Evolutionary conservation across 345 rosid species (phyloP).

Genomic region (Acer negundo): DNA sequence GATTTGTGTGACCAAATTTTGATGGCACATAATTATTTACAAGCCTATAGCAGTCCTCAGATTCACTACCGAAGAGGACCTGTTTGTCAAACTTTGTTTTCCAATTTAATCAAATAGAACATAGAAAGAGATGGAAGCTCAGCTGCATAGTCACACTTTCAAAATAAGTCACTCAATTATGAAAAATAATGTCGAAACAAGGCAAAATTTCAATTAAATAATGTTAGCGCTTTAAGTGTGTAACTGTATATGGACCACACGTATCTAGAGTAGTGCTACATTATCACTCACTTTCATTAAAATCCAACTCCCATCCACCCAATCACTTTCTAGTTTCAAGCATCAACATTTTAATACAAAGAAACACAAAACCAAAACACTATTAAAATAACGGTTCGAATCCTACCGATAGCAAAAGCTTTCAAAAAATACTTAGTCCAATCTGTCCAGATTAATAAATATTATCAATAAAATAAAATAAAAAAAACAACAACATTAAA

Average conservation of each 20-base stretch:
- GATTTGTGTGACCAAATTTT: not conserved
- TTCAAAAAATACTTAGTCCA: too few relatives aligned
- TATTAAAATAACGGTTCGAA: too few relatives aligned
- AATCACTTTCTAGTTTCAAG: not conserved
- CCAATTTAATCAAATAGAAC: too few relatives aligned
- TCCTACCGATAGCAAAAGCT: too few relatives aligned
- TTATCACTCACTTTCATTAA: not conserved
- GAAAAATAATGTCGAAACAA: not conserved
- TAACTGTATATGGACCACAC: not conserved
- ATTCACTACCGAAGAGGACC: not conserved
- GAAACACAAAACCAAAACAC: not conserved
- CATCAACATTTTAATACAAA: constrained; percentile 1
- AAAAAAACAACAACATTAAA: not conserved
- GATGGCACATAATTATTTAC: too few relatives aligned
- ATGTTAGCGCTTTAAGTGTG: too few relatives aligned
- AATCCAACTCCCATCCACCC: too few relatives aligned
- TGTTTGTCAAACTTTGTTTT: too few relatives aligned
- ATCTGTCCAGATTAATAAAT: too few relatives aligned
- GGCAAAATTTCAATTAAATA: not conserved
- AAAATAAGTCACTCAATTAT: not conserved
- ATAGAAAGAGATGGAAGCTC: not conserved
- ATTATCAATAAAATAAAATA: too few relatives aligned
- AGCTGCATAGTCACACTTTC: not conserved
- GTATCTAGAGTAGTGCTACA: not conserved
- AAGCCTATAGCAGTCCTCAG: not conserved